These are phyloP conservation scores for Agarophyton chilense DNA, from an alignment of 23 red algal species.

Conservation along the genomic window DNA sequence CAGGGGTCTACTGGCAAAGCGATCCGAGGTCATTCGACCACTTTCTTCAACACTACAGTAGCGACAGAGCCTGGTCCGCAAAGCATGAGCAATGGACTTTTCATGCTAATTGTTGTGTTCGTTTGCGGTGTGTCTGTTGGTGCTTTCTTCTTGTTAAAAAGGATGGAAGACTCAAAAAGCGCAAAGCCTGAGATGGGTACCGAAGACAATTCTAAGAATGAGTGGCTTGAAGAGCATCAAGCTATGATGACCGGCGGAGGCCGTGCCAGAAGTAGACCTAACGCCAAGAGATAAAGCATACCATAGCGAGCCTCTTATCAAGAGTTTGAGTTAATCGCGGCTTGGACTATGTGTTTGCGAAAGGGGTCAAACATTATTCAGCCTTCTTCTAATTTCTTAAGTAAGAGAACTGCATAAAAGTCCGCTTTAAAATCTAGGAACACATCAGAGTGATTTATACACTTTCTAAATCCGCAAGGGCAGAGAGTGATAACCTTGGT, in stretches of 20 bases:
- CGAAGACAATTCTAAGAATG: slow-evolving; percentile 39
- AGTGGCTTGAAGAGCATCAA: slow-evolving; percentile 72
- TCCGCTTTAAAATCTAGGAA: too few species aligned
- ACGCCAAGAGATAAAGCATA: slow-evolving; percentile 5
- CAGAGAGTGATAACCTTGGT: too few species aligned
- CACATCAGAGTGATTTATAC: too few species aligned
- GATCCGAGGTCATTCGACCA: slow-evolving; percentile 67
- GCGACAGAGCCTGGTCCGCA: slow-evolving; percentile 46
- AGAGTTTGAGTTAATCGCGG: neutral
- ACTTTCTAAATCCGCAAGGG: too few species aligned
- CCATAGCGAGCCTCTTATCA: neutral
- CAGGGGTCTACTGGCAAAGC: slow-evolving; percentile 35
- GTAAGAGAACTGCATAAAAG: too few species aligned
- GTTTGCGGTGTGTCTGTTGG: slow-evolving; percentile 23
- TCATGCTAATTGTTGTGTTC: slow-evolving; percentile 54
- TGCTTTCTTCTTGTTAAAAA: slow-evolving; percentile 30
- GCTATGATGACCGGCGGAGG: slow-evolving; percentile 52
- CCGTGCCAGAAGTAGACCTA: slow-evolving; percentile 28
- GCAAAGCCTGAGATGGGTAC: slow-evolving; percentile 53
- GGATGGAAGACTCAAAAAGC: slow-evolving; percentile 1
- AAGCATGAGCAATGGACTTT: slow-evolving; percentile 36
- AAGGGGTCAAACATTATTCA: neutral
- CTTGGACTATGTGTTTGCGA: neutral
- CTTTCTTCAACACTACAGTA: slow-evolving; percentile 79
- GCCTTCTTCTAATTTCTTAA: neutral